phyloP scores from a whole-genome alignment of 768 basidiomycete genomes.

The Leucosporidium creatinivorum region DNA sequence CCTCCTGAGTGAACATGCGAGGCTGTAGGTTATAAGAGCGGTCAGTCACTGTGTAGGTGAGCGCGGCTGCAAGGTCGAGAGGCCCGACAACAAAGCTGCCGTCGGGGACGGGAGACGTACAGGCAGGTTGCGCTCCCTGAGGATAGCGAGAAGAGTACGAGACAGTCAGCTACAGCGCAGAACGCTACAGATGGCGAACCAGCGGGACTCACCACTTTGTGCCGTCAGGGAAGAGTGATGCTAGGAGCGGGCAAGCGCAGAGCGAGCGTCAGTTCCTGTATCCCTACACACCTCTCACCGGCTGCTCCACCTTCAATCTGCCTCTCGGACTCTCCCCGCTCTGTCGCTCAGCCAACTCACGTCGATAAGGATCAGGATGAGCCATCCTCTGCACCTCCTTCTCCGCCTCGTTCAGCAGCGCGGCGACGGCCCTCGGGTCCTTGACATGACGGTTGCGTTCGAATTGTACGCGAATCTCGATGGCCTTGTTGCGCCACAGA shows the following conservation, averaged over 20 bases:
- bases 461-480: constrained; percentile 84
- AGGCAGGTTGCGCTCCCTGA: constrained; percentile 45
- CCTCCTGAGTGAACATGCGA: constrained; percentile 34
- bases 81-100: not conserved
- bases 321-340: no score
- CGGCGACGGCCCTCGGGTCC: constrained; percentile 31
- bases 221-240: constrained; percentile 73
- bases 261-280: not conserved
- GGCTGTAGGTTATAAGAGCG: constrained; percentile 9
- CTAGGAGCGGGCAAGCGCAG: constrained; percentile 45
- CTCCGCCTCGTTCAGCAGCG: constrained; percentile 34
- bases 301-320: no score
- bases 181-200: not conserved
- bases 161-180: not conserved
- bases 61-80: not conserved
- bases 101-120: constrained; percentile 29
- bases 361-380: constrained; percentile 89
- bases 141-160: not conserved
- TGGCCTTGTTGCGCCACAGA: constrained; percentile 74
- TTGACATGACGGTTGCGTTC: constrained; percentile 74
- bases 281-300: no score
- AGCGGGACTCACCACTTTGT: constrained; percentile 76
- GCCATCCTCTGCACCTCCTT: constrained; percentile 36
- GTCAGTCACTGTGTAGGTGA: no score
- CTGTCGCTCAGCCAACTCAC: constrained; percentile 51